Conservation (phyloP, 2,329 filamentous ascomycete genomes). For the Pseudogymnoascus pannorum region DNA sequence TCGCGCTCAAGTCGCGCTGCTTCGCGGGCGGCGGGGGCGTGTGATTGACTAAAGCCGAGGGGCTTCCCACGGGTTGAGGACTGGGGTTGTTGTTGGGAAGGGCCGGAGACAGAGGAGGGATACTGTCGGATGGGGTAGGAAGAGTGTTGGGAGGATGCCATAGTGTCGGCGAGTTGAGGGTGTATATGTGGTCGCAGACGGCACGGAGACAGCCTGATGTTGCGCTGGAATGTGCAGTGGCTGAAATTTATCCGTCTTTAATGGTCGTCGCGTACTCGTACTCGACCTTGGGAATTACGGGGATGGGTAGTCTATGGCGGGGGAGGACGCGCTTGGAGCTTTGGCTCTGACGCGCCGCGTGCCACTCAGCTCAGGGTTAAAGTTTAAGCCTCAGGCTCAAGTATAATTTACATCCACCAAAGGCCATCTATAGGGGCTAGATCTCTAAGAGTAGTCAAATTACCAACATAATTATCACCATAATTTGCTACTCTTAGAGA, state of each 20-base stretch:
- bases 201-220: not conserved
- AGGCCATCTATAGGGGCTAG: not conserved
- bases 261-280: not conserved
- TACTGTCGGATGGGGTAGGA: conserved; percentile 40
- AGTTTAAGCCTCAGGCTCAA: not conserved
- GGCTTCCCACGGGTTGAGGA: conserved; percentile 40
- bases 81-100: conserved; percentile 38
- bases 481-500: too few species aligned
- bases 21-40: conserved; percentile 23
- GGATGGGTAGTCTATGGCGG: not conserved
- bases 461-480: too few species aligned
- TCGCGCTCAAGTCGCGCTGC: conserved; percentile 35
- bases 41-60: conserved; percentile 23
- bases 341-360: conserved; percentile 4
- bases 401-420: not conserved
- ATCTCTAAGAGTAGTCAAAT: not conserved
- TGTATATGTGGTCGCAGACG: conserved; percentile 1
- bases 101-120: conserved; percentile 32
- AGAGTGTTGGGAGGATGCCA: conserved; percentile 44
- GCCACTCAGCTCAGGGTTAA: not conserved
- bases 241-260: not conserved
- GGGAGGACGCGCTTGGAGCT: conserved; percentile 5
- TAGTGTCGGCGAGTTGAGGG: conserved; percentile 13
- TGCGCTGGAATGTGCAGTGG: conserved; percentile 1
- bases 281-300: not conserved